These are phyloP conservation scores for Clarireedia paspali DNA, from an alignment of 2,329 filamentous ascomycete species.

Conservation along the genomic window DNA sequence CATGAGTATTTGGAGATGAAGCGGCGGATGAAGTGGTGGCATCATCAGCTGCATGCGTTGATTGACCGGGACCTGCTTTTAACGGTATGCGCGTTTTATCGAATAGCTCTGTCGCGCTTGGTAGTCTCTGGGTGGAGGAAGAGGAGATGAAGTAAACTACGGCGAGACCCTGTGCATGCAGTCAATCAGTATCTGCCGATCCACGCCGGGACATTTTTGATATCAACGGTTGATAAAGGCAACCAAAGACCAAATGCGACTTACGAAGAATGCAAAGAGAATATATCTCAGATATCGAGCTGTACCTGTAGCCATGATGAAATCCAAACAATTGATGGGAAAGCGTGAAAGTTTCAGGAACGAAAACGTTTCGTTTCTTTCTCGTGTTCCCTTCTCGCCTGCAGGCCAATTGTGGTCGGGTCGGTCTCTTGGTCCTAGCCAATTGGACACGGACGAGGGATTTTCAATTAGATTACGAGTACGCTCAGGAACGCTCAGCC, in stretches of 20 bases:
- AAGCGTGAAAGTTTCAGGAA: no score
- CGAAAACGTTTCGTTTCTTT: background rate
- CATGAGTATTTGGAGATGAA: slow-evolving; percentile 24
- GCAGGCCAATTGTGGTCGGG: background rate
- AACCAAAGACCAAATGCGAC: slow-evolving; percentile 28
- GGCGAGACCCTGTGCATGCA: slow-evolving; percentile 45
- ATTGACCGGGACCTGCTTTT: slow-evolving; percentile 17
- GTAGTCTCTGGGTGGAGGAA: slow-evolving; percentile 40
- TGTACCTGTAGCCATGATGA: slow-evolving; percentile 28
- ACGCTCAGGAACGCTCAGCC: no score
- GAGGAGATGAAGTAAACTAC: slow-evolving; percentile 78
- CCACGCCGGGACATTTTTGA: background rate
- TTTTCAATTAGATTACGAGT: no score
- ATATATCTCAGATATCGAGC: slow-evolving; percentile 70
- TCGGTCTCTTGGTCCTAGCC: background rate
- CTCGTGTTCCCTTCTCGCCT: background rate
- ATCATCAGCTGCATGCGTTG: slow-evolving; percentile 17
- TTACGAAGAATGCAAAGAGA: slow-evolving; percentile 76
- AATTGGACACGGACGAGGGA: slow-evolving; percentile 4
- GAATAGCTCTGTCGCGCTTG: slow-evolving; percentile 24
- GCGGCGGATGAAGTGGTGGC: slow-evolving; percentile 11
- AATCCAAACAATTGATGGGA: background rate
- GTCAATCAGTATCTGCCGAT: background rate
- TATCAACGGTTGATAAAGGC: background rate
- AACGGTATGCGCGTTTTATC: slow-evolving; percentile 18